Evolutionary conservation across 2,329 filamentous ascomycete genomes (phyloP), one percentile per base, ranked within the genome.

Genomic region (Zasmidium citrigriseum): DNA sequence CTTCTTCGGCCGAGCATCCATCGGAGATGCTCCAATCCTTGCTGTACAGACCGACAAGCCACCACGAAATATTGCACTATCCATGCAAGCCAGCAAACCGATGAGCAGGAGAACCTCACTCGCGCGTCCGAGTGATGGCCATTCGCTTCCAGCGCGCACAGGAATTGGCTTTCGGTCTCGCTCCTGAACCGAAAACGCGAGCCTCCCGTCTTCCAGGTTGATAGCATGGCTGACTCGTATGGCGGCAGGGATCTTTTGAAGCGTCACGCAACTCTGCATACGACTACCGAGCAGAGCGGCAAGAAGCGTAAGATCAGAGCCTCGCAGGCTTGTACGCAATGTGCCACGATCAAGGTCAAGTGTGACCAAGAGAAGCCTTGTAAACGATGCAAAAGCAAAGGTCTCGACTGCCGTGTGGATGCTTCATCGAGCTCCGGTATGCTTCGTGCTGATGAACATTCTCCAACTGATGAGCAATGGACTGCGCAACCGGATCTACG

Each of bases 291-390:
- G 52, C 55, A 60, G 38, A 59, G 57, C 20, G 62, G 62, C 47
- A 64, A 61, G 54, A 64, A 64, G 45, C 57, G 62, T n/a, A 62
- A 62, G 47, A 64, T 64, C 18, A 49, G 62, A 46, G 62, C 62
- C 10, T 62, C 60, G 2, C 62, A 64, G 44, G 62, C 62, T 38
- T 64, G 62, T 46, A 52, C 60, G n/a, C 55, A 58, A 44, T 64
- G 62, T 49, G 62, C 60, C 14, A 55, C 54, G 16, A 62, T 64
- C 55, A 64, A 64, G 49, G 62, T 64, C 23, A 64, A 64, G 46
- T 64, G 62, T 50, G 60, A 62, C 27, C 62, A 64, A 59, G 60
- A 62, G 27, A 64, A 64, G 59, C 62, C 62, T 41, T 64, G 62
- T 58, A 62, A 62, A 49, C 50, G 62, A 51, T 64, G 62, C 46